Evolutionary conservation across 192 early-diverging fungal genomes (phyloP).

Genomic region (Backusella psychrophila): DNA sequence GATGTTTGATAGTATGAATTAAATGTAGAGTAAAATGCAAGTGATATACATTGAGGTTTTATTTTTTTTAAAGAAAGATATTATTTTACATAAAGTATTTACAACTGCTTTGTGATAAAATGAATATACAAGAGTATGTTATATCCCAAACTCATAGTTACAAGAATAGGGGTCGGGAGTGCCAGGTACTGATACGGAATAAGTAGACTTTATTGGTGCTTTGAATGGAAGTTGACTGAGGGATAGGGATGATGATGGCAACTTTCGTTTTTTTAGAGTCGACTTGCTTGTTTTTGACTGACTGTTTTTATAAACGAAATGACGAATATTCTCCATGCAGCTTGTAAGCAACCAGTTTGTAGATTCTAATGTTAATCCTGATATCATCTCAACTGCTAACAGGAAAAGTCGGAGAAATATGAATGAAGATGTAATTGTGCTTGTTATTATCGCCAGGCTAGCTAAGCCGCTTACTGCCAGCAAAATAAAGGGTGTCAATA

Average conservation of each 20-base stretch:
- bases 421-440: constrained; percentile 23
- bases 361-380: constrained; percentile 12
- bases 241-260: constrained; percentile 5
- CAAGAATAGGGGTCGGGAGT: constrained; percentile 8
- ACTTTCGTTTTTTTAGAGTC: not conserved
- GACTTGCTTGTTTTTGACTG: not conserved
- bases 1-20: not conserved
- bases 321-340: not conserved
- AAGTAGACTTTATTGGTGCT: constrained; percentile 12
- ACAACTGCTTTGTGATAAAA: not conserved
- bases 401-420: constrained; percentile 11
- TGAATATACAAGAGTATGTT: constrained; percentile 3
- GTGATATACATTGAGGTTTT: not conserved
- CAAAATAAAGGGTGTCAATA: constrained; percentile 11
- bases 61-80: not conserved
- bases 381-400: constrained; percentile 13
- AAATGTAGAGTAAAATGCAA: not conserved
- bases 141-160: constrained; percentile 10
- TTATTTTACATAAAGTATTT: not conserved
- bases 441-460: constrained; percentile 12
- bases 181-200: constrained; percentile 9
- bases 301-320: not conserved
- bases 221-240: constrained; percentile 14
- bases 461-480: not conserved
- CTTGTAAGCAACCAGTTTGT: constrained; percentile 15